These are phyloP conservation scores for Xanthoconium stramineum DNA, from an alignment of 768 basidiomycete genomes.

Conservation along the genomic window DNA sequence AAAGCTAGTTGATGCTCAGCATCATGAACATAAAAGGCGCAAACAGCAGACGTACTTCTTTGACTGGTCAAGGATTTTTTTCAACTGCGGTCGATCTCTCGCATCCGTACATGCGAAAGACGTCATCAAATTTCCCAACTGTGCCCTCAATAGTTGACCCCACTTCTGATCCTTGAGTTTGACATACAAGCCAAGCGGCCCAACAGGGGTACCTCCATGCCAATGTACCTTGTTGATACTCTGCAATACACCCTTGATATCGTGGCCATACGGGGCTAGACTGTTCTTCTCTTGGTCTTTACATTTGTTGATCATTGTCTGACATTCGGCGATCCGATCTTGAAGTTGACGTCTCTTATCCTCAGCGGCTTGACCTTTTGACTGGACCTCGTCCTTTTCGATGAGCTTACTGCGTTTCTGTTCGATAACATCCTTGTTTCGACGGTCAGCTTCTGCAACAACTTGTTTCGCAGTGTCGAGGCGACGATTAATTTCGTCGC, in stretches of 20 bases:
- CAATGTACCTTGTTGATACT: conserved; percentile 51
- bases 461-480: conserved; percentile 45
- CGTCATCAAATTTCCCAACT: conserved; percentile 56
- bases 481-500: conserved; percentile 52
- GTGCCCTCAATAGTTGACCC: conserved; percentile 59
- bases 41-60: conserved; percentile 56
- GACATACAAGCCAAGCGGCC: conserved; percentile 79
- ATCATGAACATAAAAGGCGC: neutral
- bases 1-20: conserved; percentile 35
- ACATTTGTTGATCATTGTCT: conserved; percentile 49
- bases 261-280: conserved; percentile 58
- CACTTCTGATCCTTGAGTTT: conserved; percentile 69
- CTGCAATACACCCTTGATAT: conserved; percentile 56
- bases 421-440: conserved; percentile 27
- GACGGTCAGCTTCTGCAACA: conserved; percentile 38
- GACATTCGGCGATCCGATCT: conserved; percentile 42
- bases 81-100: conserved; percentile 57
- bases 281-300: conserved; percentile 53
- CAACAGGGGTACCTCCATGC: conserved; percentile 65
- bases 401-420: conserved; percentile 33
- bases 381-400: conserved; percentile 31
- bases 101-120: conserved; percentile 75
- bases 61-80: conserved; percentile 48
- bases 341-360: conserved; percentile 31
- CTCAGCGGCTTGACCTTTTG: conserved; percentile 38